phyloP scores from a whole-genome alignment of 192 early-diverging fungal species.

The Coemansia sp. region DNA sequence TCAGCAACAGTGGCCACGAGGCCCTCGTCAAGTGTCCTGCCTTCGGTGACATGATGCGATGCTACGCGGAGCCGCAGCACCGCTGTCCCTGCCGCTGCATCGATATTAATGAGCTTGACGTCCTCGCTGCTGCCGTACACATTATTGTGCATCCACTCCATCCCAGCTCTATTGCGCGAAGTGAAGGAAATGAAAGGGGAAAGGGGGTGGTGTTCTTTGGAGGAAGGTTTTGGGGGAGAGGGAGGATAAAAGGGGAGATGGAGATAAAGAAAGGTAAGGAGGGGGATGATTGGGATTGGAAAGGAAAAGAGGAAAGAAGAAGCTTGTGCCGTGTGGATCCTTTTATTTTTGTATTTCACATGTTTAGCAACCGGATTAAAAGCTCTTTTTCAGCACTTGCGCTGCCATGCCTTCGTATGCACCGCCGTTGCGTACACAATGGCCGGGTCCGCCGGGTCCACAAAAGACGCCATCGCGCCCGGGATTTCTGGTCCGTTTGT shows the following conservation, averaged over 20 bases:
- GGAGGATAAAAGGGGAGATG: neutral
- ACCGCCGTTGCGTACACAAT: conserved; percentile 25
- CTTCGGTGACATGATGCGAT: conserved; percentile 21
- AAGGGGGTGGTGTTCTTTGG: neutral
- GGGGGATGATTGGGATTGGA: neutral
- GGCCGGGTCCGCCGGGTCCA: conserved; percentile 7
- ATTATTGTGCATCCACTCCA: conserved; percentile 9
- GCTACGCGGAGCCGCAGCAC: conserved; percentile 14
- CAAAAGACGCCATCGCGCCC: conserved; percentile 32
- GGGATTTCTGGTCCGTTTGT: conserved; percentile 10
- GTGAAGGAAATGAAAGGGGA: no score
- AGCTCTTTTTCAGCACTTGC: neutral
- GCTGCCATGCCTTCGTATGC: conserved; percentile 28
- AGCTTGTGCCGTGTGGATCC: no score
- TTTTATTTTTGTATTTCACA: no score
- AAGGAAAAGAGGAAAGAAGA: neutral
- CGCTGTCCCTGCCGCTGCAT: conserved; percentile 11
- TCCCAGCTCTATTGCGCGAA: no score
- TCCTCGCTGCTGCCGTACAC: conserved; percentile 21
- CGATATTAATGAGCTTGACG: neutral
- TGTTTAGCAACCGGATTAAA: neutral
- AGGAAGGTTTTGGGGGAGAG: neutral
- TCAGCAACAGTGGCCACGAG: conserved; percentile 37
- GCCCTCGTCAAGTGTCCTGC: conserved; percentile 42
- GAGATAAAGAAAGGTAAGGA: conserved; percentile 1